Percentiles rank a stretch among this genome's conserved stretches.
Evolutionary conservation across 345 rosid genomes (phyloP).

Genomic region (Bretschneidera sinensis): DNA sequence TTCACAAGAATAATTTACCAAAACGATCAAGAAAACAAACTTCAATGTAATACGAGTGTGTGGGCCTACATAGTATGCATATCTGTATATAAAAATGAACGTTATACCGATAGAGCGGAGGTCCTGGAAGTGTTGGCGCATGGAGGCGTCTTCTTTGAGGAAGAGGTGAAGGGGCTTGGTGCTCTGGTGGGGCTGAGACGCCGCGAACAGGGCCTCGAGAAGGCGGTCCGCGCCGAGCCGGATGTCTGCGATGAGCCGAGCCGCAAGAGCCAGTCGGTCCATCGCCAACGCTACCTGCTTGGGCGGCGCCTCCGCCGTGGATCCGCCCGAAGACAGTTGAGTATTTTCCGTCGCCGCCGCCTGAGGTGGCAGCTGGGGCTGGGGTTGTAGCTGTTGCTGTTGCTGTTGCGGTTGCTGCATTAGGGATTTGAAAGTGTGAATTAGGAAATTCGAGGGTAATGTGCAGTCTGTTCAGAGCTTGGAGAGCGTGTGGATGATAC

Average conservation of each 20-base stretch:
- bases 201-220: constrained; percentile 75
- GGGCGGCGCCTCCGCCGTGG: constrained; percentile 74
- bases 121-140: constrained; percentile 83
- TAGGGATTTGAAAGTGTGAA: background rate
- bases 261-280: constrained; percentile 89
- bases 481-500: no score
- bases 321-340: constrained; percentile 14
- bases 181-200: constrained; percentile 65
- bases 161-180: constrained; percentile 56
- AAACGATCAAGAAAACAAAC: background rate
- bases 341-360: constrained; percentile 23
- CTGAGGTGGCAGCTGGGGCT: constrained; percentile 24
- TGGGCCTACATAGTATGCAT: background rate
- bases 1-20: background rate
- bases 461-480: no score
- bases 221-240: constrained; percentile 89
- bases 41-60: background rate
- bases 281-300: constrained; percentile 91
- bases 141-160: constrained; percentile 65
- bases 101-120: constrained; percentile 62
- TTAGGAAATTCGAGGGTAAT: no score
- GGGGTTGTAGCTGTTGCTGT: constrained; percentile 37
- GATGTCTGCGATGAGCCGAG: constrained; percentile 78
- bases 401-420: constrained; percentile 20
- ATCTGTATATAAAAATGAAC: background rate